Conservation (phyloP, 257 asterid species). For the Pogostemon cablin region DNA sequence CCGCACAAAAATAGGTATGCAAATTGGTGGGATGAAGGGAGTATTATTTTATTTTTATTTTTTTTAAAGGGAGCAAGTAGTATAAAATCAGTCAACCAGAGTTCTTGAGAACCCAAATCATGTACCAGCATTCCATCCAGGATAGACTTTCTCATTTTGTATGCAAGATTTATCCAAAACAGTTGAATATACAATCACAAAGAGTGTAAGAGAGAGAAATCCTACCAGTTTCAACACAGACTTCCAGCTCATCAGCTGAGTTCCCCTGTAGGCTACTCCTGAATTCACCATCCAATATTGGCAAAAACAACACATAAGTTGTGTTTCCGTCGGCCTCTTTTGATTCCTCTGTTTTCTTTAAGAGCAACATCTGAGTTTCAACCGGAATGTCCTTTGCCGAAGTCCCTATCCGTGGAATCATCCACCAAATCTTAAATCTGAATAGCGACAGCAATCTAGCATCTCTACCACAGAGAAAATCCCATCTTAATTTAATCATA, state of each 20-base stretch:
- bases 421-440: conserved; percentile 60
- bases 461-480: conserved; percentile 37
- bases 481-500: not conserved
- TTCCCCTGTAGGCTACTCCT: conserved; percentile 68
- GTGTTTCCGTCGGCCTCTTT: conserved; percentile 28
- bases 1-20: too few relatives aligned
- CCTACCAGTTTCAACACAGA: conserved; percentile 58
- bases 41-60: too few relatives aligned
- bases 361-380: conserved; percentile 55
- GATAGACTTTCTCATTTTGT: not conserved
- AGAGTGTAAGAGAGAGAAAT: not conserved
- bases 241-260: conserved; percentile 57
- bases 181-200: not conserved
- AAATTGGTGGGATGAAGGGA: too few relatives aligned
- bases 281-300: conserved; percentile 47
- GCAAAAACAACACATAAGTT: conserved; percentile 47
- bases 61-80: not conserved
- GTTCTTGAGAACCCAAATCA: not conserved
- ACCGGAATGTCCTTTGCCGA: conserved; percentile 50
- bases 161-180: conserved; percentile 2
- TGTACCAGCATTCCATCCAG: conserved; percentile 16
- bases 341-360: conserved; percentile 37
- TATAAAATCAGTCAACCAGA: not conserved
- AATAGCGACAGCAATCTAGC: conserved; percentile 49
- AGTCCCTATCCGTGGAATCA: conserved; percentile 55